phyloP scores from a whole-genome alignment of 2,329 filamentous ascomycete genomes.

The Nemania sp. region DNA sequence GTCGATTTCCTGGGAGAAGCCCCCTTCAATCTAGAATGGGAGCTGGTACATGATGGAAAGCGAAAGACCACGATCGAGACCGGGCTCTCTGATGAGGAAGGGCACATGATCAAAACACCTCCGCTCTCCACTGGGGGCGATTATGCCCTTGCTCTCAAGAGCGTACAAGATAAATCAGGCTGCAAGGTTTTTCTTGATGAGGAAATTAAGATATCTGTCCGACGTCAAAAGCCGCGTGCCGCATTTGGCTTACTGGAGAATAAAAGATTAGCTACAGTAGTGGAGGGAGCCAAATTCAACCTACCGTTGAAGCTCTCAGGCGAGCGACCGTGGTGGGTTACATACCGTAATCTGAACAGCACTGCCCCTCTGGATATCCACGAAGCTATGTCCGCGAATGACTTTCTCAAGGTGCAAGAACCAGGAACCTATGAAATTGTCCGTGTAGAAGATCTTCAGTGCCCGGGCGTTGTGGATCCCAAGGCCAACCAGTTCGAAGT shows the following conservation, averaged over 20 bases:
- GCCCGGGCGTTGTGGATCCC: conserved; percentile 78
- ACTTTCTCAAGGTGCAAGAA: conserved; percentile 65
- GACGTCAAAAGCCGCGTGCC: conserved; percentile 83
- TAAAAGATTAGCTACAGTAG: conserved; percentile 70
- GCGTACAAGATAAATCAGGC: conserved; percentile 80
- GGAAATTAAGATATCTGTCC: conserved; percentile 81
- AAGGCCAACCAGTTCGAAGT: conserved; percentile 76
- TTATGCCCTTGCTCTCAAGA: conserved; percentile 83
- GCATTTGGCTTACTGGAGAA: conserved; percentile 86
- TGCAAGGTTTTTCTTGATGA: conserved; percentile 87
- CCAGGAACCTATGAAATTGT: conserved; percentile 80
- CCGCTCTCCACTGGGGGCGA: conserved; percentile 80
- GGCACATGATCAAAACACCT: conserved; percentile 75
- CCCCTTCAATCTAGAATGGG: conserved; percentile 90
- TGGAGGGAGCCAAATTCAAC: conserved; percentile 74
- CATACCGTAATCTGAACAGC: conserved; percentile 70
- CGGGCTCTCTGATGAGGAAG: conserved; percentile 62
- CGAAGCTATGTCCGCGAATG: conserved; percentile 59
- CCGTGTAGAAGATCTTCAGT: conserved; percentile 76
- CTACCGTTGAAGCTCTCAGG: conserved; percentile 86
- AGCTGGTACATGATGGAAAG: conserved; percentile 87
- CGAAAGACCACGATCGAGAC: conserved; percentile 69
- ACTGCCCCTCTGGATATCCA: conserved; percentile 42
- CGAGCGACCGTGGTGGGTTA: conserved; percentile 79
- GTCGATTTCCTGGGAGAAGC: conserved; percentile 78